A percentile compares a stretch with the other conserved stretches of the same genome.
Conservation (phyloP, 805 yeast genomes). For the Dipodascopsis uninucleata region DNA sequence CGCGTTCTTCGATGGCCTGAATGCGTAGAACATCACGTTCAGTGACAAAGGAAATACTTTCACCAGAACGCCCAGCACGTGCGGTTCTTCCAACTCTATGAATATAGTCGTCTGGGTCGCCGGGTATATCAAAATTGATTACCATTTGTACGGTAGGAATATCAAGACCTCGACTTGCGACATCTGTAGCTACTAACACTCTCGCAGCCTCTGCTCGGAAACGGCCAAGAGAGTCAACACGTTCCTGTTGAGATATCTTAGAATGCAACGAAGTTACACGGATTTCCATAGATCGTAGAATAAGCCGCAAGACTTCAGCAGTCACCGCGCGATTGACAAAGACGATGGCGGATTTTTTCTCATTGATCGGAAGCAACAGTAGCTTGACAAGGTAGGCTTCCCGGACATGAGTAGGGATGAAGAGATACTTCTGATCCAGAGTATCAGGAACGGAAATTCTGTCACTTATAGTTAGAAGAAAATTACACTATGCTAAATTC, state of each 20-base stretch:
- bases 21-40: constrained; percentile 81
- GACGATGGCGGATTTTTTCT: constrained; percentile 68
- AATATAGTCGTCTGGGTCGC: constrained; percentile 92
- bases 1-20: constrained; percentile 80
- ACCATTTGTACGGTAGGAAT: constrained; percentile 90
- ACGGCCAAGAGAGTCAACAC: constrained; percentile 86
- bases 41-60: constrained; percentile 73
- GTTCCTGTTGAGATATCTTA: constrained; percentile 87
- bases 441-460: constrained; percentile 76
- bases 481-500: neutral
- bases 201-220: constrained; percentile 94
- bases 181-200: constrained; percentile 91
- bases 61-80: constrained; percentile 91
- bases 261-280: constrained; percentile 90
- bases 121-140: constrained; percentile 87
- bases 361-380: constrained; percentile 58
- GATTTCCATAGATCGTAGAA: constrained; percentile 66
- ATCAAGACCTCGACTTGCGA: constrained; percentile 95
- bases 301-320: constrained; percentile 81
- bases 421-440: constrained; percentile 58
- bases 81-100: constrained; percentile 99
- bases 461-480: neutral
- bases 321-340: constrained; percentile 89
- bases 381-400: constrained; percentile 80
- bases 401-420: constrained; percentile 83